Base-by-base conservation (phyloP, 768 basidiomycete genomes). In the Boletus edulis region DNA sequence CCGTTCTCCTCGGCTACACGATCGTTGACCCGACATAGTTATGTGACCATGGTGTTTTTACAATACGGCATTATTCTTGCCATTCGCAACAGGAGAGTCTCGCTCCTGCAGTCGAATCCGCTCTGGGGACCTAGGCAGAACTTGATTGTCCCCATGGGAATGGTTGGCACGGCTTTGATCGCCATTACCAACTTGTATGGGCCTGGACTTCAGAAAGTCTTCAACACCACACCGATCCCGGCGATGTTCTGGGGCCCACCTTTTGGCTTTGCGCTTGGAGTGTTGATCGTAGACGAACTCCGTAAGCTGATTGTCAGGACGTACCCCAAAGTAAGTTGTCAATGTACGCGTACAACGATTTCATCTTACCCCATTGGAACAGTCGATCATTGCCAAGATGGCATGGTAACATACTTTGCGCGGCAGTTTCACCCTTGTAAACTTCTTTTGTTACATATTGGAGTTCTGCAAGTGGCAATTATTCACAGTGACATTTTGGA, bases 161-260 rank as follows among this genome's bases (percentile, higher is more conserved):
- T 79, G 72, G 40, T 69, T 53, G 68, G 64, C 2, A 79, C 78
- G 14, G 71, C 70, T 15, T 61, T 81, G 27, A 72, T 81, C 51
- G 76, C 76, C 0, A 58, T 80, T 1, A 69, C 68, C 49, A 78
- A 79, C 56, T 52, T 78, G 35, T 77, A 81, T 37, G 79, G 78
- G 2, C 69, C 63, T 7, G 78, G 78, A 3, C 57, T 81, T n/a
- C 75, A 79, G 49, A 24, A 42, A 0, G 76, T 80, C 24, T 81
- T 81, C 48, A 35, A 32, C 3, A 81, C 78, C 4, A 62, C 73
- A 2, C 74, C 75, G 7, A 78, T 80, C 27, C 78, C 76, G 2
- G 62, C 68, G 3, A 77, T 74, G 73, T 81, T 78, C 63, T 81
- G 79, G 79, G 70, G 76, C 14, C 66, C 77, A 29, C 78, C 79